Evolutionary conservation across 169 alveolate species (phyloP).

Genomic region (Plasmodium gallinaceum): DNA sequence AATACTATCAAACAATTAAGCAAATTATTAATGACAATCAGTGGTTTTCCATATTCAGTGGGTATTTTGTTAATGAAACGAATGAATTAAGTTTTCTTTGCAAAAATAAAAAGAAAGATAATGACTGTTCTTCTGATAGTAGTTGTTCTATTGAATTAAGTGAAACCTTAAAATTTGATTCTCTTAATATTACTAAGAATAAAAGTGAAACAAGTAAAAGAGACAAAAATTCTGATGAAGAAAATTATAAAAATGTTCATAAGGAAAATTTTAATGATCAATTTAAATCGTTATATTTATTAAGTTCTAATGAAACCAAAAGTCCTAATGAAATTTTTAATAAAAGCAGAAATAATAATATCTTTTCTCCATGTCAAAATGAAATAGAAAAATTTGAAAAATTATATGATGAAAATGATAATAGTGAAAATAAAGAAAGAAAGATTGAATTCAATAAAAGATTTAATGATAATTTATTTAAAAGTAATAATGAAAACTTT

Average conservation of each 20-base stretch:
- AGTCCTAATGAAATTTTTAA: too few species aligned
- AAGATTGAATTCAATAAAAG: too few species aligned
- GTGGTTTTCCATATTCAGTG: slow-evolving; percentile 33
- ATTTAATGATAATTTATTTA: too few species aligned
- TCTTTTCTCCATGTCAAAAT: not conserved
- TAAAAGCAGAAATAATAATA: not conserved
- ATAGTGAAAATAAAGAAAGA: too few species aligned
- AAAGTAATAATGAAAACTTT: too few species aligned
- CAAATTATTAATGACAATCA: slow-evolving; percentile 52
- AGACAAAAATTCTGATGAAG: too few species aligned
- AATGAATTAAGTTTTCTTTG: slow-evolving; percentile 20
- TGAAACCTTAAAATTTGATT: not conserved
- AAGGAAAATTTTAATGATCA: too few species aligned
- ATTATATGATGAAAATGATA: too few species aligned
- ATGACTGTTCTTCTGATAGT: not conserved
- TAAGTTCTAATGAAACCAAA: too few species aligned
- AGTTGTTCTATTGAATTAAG: not conserved
- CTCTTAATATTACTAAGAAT: not conserved
- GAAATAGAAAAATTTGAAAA: too few species aligned
- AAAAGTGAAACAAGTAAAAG: not conserved
- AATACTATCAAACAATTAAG: slow-evolving; percentile 40
- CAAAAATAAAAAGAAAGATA: slow-evolving; percentile 6
- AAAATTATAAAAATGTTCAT: too few species aligned
- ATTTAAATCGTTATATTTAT: too few species aligned
- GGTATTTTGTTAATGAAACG: slow-evolving; percentile 1